A percentile compares a stretch with the other conserved stretches of the same genome.
These are phyloP conservation scores for Lolium perenne DNA, from an alignment of 176 grass and related monocot species.

Conservation along the genomic window DNA sequence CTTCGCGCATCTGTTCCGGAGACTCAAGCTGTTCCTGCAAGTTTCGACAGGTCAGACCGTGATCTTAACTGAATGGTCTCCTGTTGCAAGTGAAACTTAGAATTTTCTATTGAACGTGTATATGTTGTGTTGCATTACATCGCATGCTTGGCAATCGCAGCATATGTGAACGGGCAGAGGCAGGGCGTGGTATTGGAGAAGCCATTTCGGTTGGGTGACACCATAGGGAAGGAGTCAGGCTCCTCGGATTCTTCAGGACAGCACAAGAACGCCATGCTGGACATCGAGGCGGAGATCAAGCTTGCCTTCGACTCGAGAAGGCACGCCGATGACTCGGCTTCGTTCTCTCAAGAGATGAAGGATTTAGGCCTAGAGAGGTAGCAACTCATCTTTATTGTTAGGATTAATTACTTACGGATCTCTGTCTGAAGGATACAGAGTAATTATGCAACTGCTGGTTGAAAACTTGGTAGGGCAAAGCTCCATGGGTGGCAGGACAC, in stretches of 20 bases:
- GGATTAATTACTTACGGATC: background rate
- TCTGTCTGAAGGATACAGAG: background rate
- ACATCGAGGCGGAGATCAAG: constrained; percentile 88
- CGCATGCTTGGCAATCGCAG: constrained; percentile 42
- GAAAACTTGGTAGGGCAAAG: constrained; percentile 62
- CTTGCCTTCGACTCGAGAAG: constrained; percentile 58
- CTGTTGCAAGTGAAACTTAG: background rate
- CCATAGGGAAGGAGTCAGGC: constrained; percentile 57
- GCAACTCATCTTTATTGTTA: background rate
- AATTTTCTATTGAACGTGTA: background rate
- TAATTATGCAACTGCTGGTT: background rate
- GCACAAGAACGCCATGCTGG: constrained; percentile 39
- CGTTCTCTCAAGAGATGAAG: constrained; percentile 75
- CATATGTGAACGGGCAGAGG: constrained; percentile 93
- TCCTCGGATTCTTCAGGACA: constrained; percentile 34
- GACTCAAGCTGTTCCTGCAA: constrained; percentile 86
- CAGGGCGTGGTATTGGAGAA: constrained; percentile 80
- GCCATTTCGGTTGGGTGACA: constrained; percentile 78
- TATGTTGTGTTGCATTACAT: background rate
- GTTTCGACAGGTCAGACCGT: constrained; percentile 76
- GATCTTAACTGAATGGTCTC: background rate
- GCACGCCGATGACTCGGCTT: constrained; percentile 38
- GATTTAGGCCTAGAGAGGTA: constrained; percentile 80
- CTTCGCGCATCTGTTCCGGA: constrained; percentile 72
- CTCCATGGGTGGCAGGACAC: constrained; percentile 90